Evolutionary conservation across 495 filamentous ascomycete genomes (phyloP).

Genomic region (Xylaria venustula): DNA sequence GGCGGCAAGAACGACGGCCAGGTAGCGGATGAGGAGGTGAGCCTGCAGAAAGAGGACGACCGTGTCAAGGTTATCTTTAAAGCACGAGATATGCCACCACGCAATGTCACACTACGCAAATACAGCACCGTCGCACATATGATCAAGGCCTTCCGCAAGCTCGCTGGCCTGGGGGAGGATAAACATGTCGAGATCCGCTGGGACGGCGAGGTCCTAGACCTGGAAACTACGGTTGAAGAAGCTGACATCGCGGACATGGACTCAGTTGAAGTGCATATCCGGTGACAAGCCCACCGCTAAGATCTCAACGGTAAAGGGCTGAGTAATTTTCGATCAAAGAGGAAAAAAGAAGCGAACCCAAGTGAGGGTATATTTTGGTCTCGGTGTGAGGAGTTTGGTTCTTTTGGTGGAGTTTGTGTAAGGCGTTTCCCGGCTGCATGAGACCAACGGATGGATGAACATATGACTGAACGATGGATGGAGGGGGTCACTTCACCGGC

Average conservation of each 20-base stretch:
- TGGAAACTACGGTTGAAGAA: conserved; percentile 58
- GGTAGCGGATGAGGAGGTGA: neutral
- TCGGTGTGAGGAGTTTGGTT: no score
- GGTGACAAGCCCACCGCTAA: conserved; percentile 22
- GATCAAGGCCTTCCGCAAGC: conserved; percentile 36
- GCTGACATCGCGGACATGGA: conserved; percentile 81
- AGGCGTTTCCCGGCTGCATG: neutral
- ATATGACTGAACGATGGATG: neutral
- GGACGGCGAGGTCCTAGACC: conserved; percentile 75
- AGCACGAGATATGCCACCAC: conserved; percentile 35
- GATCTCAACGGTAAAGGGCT: neutral
- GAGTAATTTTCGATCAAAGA: neutral
- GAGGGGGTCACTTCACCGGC: neutral
- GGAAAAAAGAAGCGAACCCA: neutral
- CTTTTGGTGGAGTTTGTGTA: no score
- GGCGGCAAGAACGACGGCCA: neutral
- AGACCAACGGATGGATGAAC: neutral
- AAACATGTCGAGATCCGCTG: conserved; percentile 64
- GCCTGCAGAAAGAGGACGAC: conserved; percentile 27
- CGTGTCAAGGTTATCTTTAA: conserved; percentile 56
- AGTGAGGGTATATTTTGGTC: no score
- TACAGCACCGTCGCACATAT: conserved; percentile 38
- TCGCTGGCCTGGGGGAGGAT: conserved; percentile 34
- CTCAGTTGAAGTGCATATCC: conserved; percentile 71
- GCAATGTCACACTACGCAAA: conserved; percentile 37